Evolutionary conservation across 2,329 filamentous ascomycete genomes (phyloP), one percentile per base, ranked within the genome.

Genomic region (Xylariales sp.): DNA sequence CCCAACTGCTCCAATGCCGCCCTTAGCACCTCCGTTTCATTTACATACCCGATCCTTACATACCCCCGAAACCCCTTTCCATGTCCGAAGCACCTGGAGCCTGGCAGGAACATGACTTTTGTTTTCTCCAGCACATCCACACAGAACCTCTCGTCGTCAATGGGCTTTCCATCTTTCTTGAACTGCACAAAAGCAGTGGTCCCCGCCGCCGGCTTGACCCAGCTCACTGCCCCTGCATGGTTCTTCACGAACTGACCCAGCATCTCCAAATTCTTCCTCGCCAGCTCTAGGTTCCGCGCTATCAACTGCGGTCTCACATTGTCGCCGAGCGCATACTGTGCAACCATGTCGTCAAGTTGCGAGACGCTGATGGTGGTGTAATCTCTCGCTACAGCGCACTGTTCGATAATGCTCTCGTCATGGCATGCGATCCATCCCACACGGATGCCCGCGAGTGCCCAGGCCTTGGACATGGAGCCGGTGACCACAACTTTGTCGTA

Each of bases 301-400:
- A 76, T 66, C 9, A 71, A 53, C 4, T 53, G 52, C 4, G 57
- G 57, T 20, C 61, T 58, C 3, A 78, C 70, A 2, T 56, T 49
- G 4, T 56, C 49, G 5, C 77, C 76, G 6, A 95, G 66, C 0
- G 89, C 88, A 55, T 82, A 91, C 20, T 78, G 75, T 2, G 88
- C 89, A 9, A 95, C 71, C 37, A 78, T 75, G 58, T 95, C 87
- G 58, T 94, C 88, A 5, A 95, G 66, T 55, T 84, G 80, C n/a
- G 85, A 86, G 0, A 94, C 87, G 28, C 84, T 86, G 53, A 94
- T 94, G 19, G 86, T 89, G 3, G 87, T 94, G 67, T 93, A 94
- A 60, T 93, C 84, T 29, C 88, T 73, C 2, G 82, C 81, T 11
- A 68, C 63, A 9, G 82, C 79, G 47, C 86, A 71, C 11, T 72